Conservation (phyloP, 495 filamentous ascomycete genomes). For the Talaromyces nanjingensis region DNA sequence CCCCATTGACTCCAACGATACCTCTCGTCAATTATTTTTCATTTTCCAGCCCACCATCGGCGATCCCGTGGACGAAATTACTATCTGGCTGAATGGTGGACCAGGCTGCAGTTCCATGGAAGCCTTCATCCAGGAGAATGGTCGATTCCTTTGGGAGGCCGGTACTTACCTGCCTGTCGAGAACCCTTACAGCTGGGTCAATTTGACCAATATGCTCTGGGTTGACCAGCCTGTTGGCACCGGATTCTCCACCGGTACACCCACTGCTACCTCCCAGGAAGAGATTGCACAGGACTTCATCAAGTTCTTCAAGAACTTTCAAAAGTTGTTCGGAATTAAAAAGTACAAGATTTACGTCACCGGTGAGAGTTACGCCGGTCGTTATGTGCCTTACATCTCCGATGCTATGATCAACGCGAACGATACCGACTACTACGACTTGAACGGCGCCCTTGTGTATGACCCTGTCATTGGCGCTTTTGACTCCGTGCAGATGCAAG, state of each 20-base stretch:
- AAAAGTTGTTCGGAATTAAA: slow-evolving; percentile 52
- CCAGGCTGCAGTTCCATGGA: slow-evolving; percentile 63
- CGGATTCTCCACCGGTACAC: slow-evolving; percentile 49
- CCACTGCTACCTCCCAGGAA: slow-evolving; percentile 46
- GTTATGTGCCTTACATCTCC: slow-evolving; percentile 50
- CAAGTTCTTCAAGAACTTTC: slow-evolving; percentile 59
- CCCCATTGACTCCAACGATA: slow-evolving; percentile 54
- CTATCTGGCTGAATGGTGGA: slow-evolving; percentile 67
- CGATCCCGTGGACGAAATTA: slow-evolving; percentile 54
- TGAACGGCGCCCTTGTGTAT: slow-evolving; percentile 34
- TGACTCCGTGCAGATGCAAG: slow-evolving; percentile 32
- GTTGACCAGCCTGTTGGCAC: slow-evolving; percentile 52
- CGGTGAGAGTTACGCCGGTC: slow-evolving; percentile 53
- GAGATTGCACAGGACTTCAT: slow-evolving; percentile 53
- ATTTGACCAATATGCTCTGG: slow-evolving; percentile 68
- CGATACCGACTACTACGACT: slow-evolving; percentile 40
- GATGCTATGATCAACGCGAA: slow-evolving; percentile 44
- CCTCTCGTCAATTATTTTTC: slow-evolving; percentile 44
- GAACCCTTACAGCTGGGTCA: slow-evolving; percentile 65
- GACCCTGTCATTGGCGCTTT: slow-evolving; percentile 38
- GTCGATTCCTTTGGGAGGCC: slow-evolving; percentile 67
- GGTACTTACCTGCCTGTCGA: slow-evolving; percentile 56
- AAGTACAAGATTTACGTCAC: slow-evolving; percentile 56
- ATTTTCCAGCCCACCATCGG: slow-evolving; percentile 43
- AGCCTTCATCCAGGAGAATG: slow-evolving; percentile 68